Evolutionary conservation across 352 stramenopile genomes (phyloP), one percentile per base, ranked within the genome.

Genomic region (Globisporangium emineosum): DNA sequence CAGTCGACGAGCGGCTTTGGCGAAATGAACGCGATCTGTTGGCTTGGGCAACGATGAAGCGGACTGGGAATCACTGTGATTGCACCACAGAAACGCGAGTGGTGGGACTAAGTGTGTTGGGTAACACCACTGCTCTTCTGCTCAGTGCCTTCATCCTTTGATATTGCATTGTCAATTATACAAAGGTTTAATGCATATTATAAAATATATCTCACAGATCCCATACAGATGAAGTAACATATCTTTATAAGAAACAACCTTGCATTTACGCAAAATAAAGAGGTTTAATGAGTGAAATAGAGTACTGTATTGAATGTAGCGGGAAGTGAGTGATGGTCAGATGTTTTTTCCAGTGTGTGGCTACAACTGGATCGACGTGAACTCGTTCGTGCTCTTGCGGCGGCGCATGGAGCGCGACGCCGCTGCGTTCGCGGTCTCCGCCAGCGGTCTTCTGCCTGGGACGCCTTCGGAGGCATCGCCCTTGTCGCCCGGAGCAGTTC

Each of bases 331-430:
- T 33, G 47, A 54, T 12, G 23, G 47, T 27, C 23, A 33, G 9
- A 9, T 9, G n/a, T 4, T 3, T 30, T 30, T 29, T 29, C 23
- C 9, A 6, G 4, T n/a, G 21, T 12, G 3, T 17, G 2, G 5
- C n/a, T 35, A 57, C 43, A 64, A 27, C 43, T 33, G 7, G 25
- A 72, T 55, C 3, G n/a, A 27, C 9, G 67, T 55, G 23, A 78
- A 53, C 55, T 87, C 69, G 35, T 76, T 83, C 42, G 67, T 85
- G 66, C 72, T 88, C 66, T 87, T 89, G 29, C 80, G 78, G 35
- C 80, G 76, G 19, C 78, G 78, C 78, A 86, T 86, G 5, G 72
- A 85, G 5, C 62, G 69, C 27, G 67, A 29, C 10, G 43, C 52
- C 13, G 52, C 54, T 4, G 62, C 57, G 32, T 47, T 52, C 21